A percentile compares a stretch with the other conserved stretches of the same genome.
These are phyloP conservation scores for Colletotrichum tamarilloi DNA, from an alignment of 2,329 filamentous ascomycete species.

Conservation along the genomic window DNA sequence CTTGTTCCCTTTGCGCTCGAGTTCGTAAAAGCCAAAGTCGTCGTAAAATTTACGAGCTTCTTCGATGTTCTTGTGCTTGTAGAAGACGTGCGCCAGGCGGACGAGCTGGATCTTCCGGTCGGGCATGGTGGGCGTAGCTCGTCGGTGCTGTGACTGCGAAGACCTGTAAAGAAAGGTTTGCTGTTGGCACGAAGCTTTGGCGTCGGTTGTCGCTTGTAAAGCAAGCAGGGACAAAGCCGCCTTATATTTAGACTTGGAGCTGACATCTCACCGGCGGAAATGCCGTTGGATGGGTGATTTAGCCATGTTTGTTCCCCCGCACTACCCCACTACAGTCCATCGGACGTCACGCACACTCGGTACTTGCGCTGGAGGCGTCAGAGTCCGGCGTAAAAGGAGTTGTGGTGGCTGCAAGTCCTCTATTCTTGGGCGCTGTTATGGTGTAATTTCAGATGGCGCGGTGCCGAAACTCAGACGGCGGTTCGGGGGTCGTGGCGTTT, in stretches of 20 bases:
- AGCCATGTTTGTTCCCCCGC: constrained; percentile 27
- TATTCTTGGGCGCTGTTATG: not conserved
- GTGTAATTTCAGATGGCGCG: constrained; percentile 11
- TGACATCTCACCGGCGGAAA: not conserved
- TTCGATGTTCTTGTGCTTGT: constrained; percentile 58
- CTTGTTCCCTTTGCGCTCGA: constrained; percentile 50
- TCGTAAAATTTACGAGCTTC: constrained; percentile 54
- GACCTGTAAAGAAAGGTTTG: not conserved
- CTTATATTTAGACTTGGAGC: not conserved
- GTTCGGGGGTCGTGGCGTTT: constrained; percentile 17
- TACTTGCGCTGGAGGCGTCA: constrained; percentile 18
- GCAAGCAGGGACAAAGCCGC: not conserved
- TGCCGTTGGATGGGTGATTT: constrained; percentile 13
- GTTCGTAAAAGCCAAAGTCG: constrained; percentile 60
- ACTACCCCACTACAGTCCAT: constrained; percentile 35
- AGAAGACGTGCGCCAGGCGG: constrained; percentile 58
- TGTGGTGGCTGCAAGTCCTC: not conserved
- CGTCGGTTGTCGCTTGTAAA: accelerated
- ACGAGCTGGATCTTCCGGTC: constrained; percentile 47
- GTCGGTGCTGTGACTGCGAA: not conserved
- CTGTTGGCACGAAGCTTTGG: not conserved
- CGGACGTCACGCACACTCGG: constrained; percentile 29
- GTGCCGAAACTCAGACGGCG: constrained; percentile 31
- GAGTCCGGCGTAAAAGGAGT: constrained; percentile 14
- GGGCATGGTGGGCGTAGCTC: constrained; percentile 20